Evolutionary conservation across 441 rosid genomes (phyloP).

Genomic region (Brassica balearica): DNA sequence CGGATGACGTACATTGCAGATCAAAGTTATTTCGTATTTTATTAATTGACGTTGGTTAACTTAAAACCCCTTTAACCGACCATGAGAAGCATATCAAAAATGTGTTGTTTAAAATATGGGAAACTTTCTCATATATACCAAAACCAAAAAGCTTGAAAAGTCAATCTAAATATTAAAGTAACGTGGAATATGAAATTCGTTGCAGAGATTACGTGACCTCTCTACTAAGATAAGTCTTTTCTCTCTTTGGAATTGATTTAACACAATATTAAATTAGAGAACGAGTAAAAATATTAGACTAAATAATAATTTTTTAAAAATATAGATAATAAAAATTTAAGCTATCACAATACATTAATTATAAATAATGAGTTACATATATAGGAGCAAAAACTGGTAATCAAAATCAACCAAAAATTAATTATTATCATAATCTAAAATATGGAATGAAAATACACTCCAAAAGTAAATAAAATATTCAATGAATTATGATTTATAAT

Average conservation of each 20-base stretch:
- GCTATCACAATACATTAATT: no score
- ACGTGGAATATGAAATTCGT: slow-evolving; percentile 26
- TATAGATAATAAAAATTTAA: no score
- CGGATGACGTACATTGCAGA: no score
- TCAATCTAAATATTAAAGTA: slow-evolving; percentile 29
- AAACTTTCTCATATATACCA: not conserved
- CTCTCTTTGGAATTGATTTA: not conserved
- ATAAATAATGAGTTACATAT: no score
- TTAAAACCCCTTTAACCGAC: slow-evolving; percentile 17
- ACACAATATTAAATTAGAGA: no score
- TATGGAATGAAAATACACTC: no score
- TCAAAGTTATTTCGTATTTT: not conserved
- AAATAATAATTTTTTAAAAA: no score
- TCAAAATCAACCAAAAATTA: no score
- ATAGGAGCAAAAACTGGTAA: no score
- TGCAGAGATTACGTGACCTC: slow-evolving; percentile 23
- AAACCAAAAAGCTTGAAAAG: slow-evolving; percentile 13
- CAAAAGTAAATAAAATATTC: no score
- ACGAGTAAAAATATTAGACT: no score
- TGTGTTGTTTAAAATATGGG: not conserved
- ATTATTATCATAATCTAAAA: no score
- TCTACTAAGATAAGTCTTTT: slow-evolving; percentile 13
- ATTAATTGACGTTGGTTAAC: not conserved
- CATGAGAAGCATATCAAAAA: not conserved
- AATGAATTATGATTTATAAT: not conserved